Evolutionary conservation across 345 rosid species (phyloP).

Genomic region (Populus nigra): DNA sequence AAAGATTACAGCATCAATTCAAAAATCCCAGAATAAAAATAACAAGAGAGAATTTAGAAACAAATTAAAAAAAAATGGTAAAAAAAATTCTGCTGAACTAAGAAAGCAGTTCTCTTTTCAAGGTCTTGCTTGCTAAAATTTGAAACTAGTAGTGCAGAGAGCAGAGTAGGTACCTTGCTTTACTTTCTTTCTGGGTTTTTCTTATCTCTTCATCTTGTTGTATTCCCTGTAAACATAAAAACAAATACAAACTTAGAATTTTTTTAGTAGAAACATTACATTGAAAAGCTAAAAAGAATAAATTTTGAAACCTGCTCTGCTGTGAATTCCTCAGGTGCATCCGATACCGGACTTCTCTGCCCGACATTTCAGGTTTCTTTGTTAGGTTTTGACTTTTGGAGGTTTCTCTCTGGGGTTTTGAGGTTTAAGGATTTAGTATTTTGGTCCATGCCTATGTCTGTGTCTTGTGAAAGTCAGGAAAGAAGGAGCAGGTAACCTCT

Average conservation of each 20-base stretch:
- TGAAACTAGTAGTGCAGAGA: not conserved
- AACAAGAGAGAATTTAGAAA: not conserved
- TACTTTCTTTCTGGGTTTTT: slow-evolving; percentile 58
- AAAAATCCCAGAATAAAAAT: not conserved
- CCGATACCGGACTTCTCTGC: slow-evolving; percentile 48
- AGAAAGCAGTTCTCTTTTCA: not conserved
- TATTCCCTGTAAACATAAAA: slow-evolving; percentile 43
- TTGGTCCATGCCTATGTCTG: not conserved
- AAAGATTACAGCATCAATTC: not conserved
- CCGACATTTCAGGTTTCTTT: slow-evolving; percentile 37
- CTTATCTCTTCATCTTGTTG: slow-evolving; percentile 57
- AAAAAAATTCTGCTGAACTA: not conserved
- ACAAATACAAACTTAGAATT: too few relatives aligned
- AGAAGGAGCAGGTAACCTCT: too few relatives aligned
- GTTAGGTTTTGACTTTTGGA: not conserved
- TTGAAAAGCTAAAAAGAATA: not conserved
- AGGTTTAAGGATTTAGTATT: not conserved
- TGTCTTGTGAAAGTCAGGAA: too few relatives aligned
- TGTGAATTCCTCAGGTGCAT: slow-evolving; percentile 77
- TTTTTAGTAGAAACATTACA: not conserved
- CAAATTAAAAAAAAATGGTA: too few relatives aligned
- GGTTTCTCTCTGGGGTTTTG: slow-evolving; percentile 31
- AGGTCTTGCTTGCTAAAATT: not conserved
- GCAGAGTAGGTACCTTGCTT: slow-evolving; percentile 42
- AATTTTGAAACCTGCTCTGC: slow-evolving; percentile 57